Conservation (phyloP, 495 filamentous ascomycete genomes). For the Daldinia vernicosa region DNA sequence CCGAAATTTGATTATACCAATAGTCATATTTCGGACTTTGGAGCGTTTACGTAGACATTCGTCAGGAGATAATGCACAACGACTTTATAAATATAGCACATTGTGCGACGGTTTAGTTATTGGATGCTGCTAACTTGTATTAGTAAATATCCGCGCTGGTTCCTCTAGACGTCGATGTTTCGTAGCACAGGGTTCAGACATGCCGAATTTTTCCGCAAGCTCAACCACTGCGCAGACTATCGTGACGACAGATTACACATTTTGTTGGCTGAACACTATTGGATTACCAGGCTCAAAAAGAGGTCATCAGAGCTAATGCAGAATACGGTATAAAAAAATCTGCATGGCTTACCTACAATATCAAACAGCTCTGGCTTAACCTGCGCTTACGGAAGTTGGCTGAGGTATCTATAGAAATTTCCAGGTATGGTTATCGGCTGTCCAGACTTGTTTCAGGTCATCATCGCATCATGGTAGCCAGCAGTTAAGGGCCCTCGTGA, state of each 20-base stretch:
- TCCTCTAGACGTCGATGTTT: not conserved
- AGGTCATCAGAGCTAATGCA: constrained; percentile 30
- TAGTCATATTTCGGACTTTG: not conserved
- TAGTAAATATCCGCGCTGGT: constrained; percentile 15
- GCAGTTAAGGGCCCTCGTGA: constrained; percentile 85
- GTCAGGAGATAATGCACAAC: not conserved
- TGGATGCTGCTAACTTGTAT: constrained; percentile 12
- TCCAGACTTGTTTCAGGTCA: constrained; percentile 81
- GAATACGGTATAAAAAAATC: constrained; percentile 6
- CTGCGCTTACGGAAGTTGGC: not conserved
- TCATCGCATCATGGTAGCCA: constrained; percentile 96
- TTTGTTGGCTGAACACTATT: constrained; percentile 33
- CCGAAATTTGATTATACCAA: not conserved
- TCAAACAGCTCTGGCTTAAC: not conserved
- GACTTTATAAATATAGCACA: not conserved
- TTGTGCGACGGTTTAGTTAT: not conserved
- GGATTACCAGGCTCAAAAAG: constrained; percentile 41
- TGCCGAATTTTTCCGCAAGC: constrained; percentile 36
- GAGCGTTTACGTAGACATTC: not conserved
- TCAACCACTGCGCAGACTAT: constrained; percentile 35
- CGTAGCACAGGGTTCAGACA: constrained; percentile 19
- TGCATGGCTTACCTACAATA: constrained; percentile 21
- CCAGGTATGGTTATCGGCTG: constrained; percentile 31
- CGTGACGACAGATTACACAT: constrained; percentile 23
- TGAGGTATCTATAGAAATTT: not conserved